Base-by-base conservation (phyloP, 1,139 yeast genomes). In the Hyphopichia burtonii region DNA sequence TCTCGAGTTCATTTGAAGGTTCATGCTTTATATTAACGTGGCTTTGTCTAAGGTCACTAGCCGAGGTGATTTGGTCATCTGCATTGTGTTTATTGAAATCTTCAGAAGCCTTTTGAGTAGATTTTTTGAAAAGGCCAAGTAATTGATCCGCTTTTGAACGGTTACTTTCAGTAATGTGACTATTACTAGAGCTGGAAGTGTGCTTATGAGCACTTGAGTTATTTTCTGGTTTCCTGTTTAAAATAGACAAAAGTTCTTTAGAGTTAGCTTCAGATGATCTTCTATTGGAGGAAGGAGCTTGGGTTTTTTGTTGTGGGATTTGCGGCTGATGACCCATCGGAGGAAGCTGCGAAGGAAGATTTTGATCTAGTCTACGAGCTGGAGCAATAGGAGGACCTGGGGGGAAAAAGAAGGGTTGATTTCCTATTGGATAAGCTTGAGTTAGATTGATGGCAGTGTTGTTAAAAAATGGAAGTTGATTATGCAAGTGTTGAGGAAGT, bases 161-260 rank as follows among this genome's bases (percentile, higher is more conserved):
- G 38, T 66, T 66, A 37, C 50, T 65, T 38, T 38, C 40, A 2
- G 40, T 27, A 4, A 6, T 12, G 10, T 38, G 34, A 3, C 19
- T 16, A 16, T 27, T 34, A 4, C 34, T 31, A 12, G 14, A 20
- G 20, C 56, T 61, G 12, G 59, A 54, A 14, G 59, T 63, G 2
- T 12, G 31, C 18, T 22, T 28, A 33, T 33, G 36, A 3, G 15
- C 6, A 11, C 49, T 53, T 40, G 44, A 54, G 35, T 49, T 47
- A 41, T 51, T 44, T 3, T 48, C 45, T 5, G 65, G 58, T 42
- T 59, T 61, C 28, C 63, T 60, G 31, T 71, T 78, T 49, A 81
- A 63, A 20, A 81, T 67, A 5, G 80, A 74, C 45, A 80, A 64
- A 16, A 81, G 55, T 44, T 80, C 83, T 47, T 71, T 76, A 9